Conservation (phyloP, 139 green algal genomes). For the Chlamydomonas asymmetrica region DNA sequence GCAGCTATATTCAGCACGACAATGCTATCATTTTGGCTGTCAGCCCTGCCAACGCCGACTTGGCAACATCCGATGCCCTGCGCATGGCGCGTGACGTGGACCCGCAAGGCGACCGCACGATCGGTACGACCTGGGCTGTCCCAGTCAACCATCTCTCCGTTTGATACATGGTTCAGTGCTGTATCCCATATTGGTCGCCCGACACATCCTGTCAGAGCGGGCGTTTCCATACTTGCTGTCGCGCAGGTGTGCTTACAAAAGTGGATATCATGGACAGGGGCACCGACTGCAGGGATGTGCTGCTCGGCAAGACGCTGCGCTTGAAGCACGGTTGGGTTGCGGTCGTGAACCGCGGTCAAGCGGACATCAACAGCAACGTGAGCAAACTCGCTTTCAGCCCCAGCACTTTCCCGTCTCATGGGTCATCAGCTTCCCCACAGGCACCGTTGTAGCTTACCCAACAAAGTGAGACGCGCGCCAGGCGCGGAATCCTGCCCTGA, state of each 20-base stretch:
- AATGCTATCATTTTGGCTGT: slow-evolving; percentile 96
- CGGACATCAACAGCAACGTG: slow-evolving; percentile 84
- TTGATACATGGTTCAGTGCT: too few species aligned
- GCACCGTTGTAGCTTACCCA: too few species aligned
- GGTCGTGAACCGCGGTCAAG: slow-evolving; percentile 90
- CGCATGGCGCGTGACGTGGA: slow-evolving; percentile 81
- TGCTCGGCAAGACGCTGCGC: slow-evolving; percentile 69
- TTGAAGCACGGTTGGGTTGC: slow-evolving; percentile 92
- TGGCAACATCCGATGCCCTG: slow-evolving; percentile 94
- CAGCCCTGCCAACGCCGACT: slow-evolving; percentile 93
- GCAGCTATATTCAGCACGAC: slow-evolving; percentile 84
- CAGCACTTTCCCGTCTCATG: too few species aligned
- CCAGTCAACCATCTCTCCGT: too few species aligned
- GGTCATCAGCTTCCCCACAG: too few species aligned
- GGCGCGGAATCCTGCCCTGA: too few species aligned
- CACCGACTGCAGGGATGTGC: slow-evolving; percentile 86
- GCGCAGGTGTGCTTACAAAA: slow-evolving; percentile 87
- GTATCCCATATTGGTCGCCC: too few species aligned
- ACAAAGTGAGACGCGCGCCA: too few species aligned
- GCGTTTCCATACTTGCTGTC: too few species aligned
- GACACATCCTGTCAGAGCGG: too few species aligned
- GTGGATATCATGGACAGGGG: slow-evolving; percentile 99
- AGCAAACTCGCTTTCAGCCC: too few species aligned
- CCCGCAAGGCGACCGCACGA: slow-evolving; percentile 54
- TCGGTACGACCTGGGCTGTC: too few species aligned